phyloP scores from a whole-genome alignment of 805 yeast genomes.

The Cyberlindnera euphorbiiphila region DNA sequence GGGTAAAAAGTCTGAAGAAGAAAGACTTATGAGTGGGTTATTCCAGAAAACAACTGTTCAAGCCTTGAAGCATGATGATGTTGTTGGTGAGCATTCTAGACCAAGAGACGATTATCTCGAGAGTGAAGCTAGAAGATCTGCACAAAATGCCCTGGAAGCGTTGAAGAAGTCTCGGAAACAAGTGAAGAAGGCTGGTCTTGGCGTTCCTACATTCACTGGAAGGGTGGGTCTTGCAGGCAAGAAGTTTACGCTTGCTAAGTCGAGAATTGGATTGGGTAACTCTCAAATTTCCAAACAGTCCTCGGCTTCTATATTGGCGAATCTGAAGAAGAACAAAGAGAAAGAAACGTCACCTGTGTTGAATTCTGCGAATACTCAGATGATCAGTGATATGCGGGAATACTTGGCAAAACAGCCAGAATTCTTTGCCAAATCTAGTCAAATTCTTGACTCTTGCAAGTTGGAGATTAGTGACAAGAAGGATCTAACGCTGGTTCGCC shows the following conservation, averaged over 20 bases:
- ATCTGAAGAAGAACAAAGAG: constrained; percentile 40
- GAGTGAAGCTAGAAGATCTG: constrained; percentile 56
- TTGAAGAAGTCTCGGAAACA: constrained; percentile 50
- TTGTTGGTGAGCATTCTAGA: constrained; percentile 48
- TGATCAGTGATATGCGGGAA: constrained; percentile 36
- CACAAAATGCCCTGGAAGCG: constrained; percentile 50
- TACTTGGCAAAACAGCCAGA: constrained; percentile 36
- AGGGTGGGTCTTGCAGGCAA: constrained; percentile 82
- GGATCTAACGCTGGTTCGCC: constrained; percentile 59
- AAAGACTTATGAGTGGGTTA: constrained; percentile 67
- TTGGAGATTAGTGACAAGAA: constrained; percentile 42
- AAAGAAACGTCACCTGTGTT: constrained; percentile 2
- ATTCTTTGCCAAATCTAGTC: constrained; percentile 45
- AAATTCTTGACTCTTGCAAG: constrained; percentile 38
- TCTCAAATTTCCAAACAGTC: constrained; percentile 24
- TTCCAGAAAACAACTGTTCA: constrained; percentile 69
- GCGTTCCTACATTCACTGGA: constrained; percentile 97
- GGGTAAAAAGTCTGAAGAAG: constrained; percentile 44
- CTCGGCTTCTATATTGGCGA: constrained; percentile 48
- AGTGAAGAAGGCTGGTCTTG: constrained; percentile 45
- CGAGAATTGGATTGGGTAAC: constrained; percentile 16
- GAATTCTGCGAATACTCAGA: constrained; percentile 16
- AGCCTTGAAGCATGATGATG: constrained; percentile 73
- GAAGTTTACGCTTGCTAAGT: constrained; percentile 24
- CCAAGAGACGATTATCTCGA: constrained; percentile 41